Evolutionary conservation across 192 early-diverging fungal species (phyloP).

Genomic region (Diversispora epigaea): DNA sequence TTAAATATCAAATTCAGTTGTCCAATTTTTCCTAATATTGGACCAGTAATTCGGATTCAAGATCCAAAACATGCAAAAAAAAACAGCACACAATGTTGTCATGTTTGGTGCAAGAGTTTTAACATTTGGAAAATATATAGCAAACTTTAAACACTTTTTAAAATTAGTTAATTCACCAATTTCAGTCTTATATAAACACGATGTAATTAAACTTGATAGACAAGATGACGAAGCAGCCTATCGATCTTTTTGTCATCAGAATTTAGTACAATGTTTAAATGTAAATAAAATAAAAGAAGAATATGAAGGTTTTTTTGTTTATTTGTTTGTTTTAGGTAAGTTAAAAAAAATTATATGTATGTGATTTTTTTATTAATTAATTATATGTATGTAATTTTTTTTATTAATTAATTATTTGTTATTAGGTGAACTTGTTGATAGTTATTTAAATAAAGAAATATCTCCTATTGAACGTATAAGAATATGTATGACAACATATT

Average conservation of each 20-base stretch:
- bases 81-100: neutral
- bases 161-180: neutral
- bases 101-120: neutral
- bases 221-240: neutral
- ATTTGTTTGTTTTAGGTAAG: neutral
- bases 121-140: too few species aligned
- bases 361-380: too few species aligned
- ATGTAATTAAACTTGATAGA: neutral
- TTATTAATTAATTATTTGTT: neutral
- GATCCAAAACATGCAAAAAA: neutral
- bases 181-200: neutral
- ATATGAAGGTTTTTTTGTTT: neutral
- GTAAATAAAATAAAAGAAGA: neutral
- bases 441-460: conserved; percentile 6
- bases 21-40: neutral
- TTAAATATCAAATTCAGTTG: neutral
- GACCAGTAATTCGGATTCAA: neutral
- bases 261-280: neutral
- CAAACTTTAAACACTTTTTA: neutral
- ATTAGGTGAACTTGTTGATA: conserved; percentile 1
- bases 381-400: neutral
- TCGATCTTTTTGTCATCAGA: neutral
- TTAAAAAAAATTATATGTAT: neutral
- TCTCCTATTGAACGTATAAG: neutral
- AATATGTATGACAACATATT: too few species aligned